These are phyloP conservation scores for Dissophora globulifera DNA, from an alignment of 192 early-diverging fungal genomes.

Conservation along the genomic window DNA sequence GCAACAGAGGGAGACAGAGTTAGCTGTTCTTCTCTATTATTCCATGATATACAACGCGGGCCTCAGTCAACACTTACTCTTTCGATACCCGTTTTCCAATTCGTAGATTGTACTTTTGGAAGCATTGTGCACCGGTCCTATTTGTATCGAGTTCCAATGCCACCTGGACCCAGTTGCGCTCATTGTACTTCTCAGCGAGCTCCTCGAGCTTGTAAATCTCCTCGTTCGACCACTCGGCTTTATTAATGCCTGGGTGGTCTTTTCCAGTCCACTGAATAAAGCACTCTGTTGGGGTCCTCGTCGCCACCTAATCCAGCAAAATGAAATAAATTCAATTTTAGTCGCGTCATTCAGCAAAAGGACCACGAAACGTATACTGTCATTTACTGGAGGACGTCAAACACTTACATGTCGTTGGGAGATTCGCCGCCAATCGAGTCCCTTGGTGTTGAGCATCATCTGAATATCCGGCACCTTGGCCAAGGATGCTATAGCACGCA, in stretches of 20 bases:
- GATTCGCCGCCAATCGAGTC: slow-evolving; percentile 40
- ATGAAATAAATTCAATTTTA: too few species aligned
- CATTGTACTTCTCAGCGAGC: slow-evolving; percentile 57
- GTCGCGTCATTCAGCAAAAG: too few species aligned
- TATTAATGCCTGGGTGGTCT: slow-evolving; percentile 84
- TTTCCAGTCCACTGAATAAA: slow-evolving; percentile 83
- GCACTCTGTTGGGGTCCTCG: slow-evolving; percentile 74
- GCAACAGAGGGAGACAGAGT: too few species aligned
- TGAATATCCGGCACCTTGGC: slow-evolving; percentile 17
- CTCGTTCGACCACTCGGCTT: slow-evolving; percentile 68
- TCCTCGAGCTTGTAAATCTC: slow-evolving; percentile 62
- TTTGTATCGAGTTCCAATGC: slow-evolving; percentile 71
- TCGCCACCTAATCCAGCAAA: slow-evolving; percentile 63
- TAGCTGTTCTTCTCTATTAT: too few species aligned
- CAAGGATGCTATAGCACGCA: neutral
- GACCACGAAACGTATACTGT: neutral
- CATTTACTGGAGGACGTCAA: neutral
- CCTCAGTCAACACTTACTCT: slow-evolving; percentile 8
- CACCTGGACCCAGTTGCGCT: slow-evolving; percentile 74
- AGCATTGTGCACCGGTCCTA: slow-evolving; percentile 80
- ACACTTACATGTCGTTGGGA: slow-evolving; percentile 44
- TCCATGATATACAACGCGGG: neutral
- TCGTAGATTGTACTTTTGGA: slow-evolving; percentile 71
- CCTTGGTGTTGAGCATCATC: slow-evolving; percentile 42
- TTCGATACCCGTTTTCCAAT: slow-evolving; percentile 31